Evolutionary conservation across 2,329 filamentous ascomycete species (phyloP).

Genomic region (Fusarium sororula): DNA sequence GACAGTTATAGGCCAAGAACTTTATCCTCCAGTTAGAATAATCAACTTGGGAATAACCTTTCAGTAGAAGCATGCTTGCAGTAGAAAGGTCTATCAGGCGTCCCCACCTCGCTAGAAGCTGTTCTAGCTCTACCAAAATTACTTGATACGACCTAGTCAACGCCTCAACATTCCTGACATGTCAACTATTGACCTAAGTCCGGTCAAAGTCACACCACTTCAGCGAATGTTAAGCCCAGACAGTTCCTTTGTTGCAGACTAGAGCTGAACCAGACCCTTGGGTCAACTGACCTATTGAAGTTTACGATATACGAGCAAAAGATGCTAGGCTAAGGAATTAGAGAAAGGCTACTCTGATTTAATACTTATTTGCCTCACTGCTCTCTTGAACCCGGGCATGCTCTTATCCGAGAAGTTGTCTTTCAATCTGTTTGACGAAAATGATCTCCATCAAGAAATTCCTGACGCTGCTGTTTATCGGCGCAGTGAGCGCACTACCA

Average conservation of each 20-base stretch:
- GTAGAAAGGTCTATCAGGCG: neutral
- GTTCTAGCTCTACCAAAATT: neutral
- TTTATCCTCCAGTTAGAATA: neutral
- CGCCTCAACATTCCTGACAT: neutral
- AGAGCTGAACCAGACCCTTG: neutral
- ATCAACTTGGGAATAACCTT: rapidly evolving
- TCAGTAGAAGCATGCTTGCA: neutral
- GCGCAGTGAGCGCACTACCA: neutral
- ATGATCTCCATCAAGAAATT: neutral
- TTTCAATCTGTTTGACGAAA: neutral
- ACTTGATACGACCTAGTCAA: neutral
- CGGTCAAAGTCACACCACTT: neutral
- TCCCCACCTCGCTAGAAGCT: neutral
- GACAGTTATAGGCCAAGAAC: rapidly evolving
- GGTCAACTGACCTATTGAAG: neutral
- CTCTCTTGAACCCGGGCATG: rapidly evolving
- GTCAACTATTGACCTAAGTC: neutral
- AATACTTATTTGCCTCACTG: neutral
- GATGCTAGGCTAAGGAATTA: neutral
- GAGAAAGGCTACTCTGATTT: neutral
- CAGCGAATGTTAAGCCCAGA: neutral
- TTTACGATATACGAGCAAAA: too few relatives aligned
- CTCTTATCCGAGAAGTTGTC: rapidly evolving
- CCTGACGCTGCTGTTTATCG: neutral
- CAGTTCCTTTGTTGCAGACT: neutral